A percentile compares a stretch with the other conserved stretches of the same genome.
Conservation (phyloP, 2,329 filamentous ascomycete species). For the Amylocarpus encephaloides region DNA sequence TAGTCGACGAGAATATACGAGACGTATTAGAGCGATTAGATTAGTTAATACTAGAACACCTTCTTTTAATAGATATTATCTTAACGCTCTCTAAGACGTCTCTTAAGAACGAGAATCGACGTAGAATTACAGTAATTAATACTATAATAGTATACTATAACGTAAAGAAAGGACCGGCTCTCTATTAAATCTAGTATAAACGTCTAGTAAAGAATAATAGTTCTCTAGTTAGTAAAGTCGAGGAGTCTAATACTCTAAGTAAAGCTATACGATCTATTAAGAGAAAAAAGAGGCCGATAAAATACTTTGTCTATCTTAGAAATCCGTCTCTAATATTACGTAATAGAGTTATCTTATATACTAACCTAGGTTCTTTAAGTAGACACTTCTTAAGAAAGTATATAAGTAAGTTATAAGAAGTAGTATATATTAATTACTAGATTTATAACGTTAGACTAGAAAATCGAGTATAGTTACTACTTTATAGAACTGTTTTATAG, state of each 20-base stretch:
- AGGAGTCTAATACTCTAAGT: slow-evolving; percentile 6
- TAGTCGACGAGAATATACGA: no score
- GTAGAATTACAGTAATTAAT: slow-evolving; percentile 6
- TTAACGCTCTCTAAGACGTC: slow-evolving; percentile 4
- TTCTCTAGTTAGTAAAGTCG: slow-evolving; percentile 5
- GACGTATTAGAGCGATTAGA: no score
- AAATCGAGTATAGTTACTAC: background rate
- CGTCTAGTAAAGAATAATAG: background rate
- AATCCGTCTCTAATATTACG: background rate
- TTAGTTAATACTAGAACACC: no score
- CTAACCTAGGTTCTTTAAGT: slow-evolving; percentile 4
- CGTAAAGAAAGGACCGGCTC: slow-evolving; percentile 5
- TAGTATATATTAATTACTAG: slow-evolving; percentile 1
- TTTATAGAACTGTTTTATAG: background rate
- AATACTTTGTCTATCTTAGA: background rate
- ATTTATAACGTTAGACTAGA: background rate
- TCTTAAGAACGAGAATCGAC: slow-evolving; percentile 5
- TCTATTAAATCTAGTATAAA: background rate
- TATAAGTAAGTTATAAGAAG: slow-evolving; percentile 2
- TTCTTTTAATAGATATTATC: no score
- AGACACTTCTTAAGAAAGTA: slow-evolving; percentile 10
- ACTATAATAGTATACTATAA: slow-evolving; percentile 5
- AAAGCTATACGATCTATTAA: slow-evolving; percentile 9
- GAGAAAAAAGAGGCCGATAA: slow-evolving; percentile 10
- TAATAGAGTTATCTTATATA: slow-evolving; percentile 4